A percentile compares a stretch with the other conserved stretches of the same genome.
These are phyloP conservation scores for Candida sp. DNA, from an alignment of 1,139 yeast genomes.

Conservation along the genomic window DNA sequence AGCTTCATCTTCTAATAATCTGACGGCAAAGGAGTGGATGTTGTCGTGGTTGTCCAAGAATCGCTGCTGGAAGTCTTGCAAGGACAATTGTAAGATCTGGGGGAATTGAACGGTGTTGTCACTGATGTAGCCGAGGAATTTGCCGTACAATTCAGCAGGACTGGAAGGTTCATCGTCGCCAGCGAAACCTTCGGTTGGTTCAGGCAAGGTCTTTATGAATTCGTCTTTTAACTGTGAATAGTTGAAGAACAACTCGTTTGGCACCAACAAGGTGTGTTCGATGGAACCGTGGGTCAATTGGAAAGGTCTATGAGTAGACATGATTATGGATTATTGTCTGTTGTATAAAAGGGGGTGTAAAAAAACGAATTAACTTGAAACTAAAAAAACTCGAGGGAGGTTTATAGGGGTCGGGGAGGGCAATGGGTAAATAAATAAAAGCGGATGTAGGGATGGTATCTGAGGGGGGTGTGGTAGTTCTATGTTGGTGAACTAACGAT, in stretches of 20 bases:
- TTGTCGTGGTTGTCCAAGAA: slow-evolving; percentile 65
- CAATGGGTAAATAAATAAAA: too few species aligned
- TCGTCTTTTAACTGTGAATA: slow-evolving; percentile 90
- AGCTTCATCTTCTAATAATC: slow-evolving; percentile 53
- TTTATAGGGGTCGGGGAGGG: not conserved
- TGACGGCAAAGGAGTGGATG: slow-evolving; percentile 88
- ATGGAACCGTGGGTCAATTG: slow-evolving; percentile 84
- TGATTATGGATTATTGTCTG: not conserved
- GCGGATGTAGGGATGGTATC: not conserved
- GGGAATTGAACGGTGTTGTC: slow-evolving; percentile 62
- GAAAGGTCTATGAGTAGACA: slow-evolving; percentile 59
- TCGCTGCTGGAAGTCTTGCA: slow-evolving; percentile 83
- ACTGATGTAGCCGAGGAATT: slow-evolving; percentile 83
- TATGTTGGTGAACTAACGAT: not conserved
- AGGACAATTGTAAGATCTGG: slow-evolving; percentile 70
- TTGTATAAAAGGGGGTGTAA: not conserved
- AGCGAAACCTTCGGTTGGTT: slow-evolving; percentile 82
- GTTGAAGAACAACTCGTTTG: slow-evolving; percentile 77
- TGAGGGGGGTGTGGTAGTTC: not conserved
- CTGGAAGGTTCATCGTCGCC: slow-evolving; percentile 91
- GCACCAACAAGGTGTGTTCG: slow-evolving; percentile 88
- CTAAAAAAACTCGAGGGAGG: not conserved
- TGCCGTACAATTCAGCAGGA: slow-evolving; percentile 84
- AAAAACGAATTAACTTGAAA: not conserved
- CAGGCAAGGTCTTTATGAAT: slow-evolving; percentile 78